phyloP scores from a whole-genome alignment of 192 early-diverging fungal species.

The Coemansia sp. region DNA sequence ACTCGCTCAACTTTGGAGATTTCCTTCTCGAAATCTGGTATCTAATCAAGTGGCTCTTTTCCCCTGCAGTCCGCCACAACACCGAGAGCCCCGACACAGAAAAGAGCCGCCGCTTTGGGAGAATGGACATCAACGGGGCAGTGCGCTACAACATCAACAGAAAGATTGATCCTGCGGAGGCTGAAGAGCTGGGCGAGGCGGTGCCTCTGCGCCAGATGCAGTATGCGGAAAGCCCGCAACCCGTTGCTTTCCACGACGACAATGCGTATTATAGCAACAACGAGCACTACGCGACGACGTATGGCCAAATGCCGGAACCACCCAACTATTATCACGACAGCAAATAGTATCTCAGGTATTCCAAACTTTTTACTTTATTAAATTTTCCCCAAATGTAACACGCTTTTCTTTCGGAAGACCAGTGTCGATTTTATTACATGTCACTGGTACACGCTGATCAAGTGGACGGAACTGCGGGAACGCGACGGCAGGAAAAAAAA shows the following conservation, averaged over 20 bases:
- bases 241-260: conserved; percentile 7
- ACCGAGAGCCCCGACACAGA: conserved; percentile 43
- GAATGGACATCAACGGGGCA: conserved; percentile 54
- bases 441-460: too few relatives aligned
- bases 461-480: too few relatives aligned
- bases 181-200: conserved; percentile 32
- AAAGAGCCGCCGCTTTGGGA: conserved; percentile 52
- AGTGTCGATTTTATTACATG: too few relatives aligned
- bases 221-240: conserved; percentile 11
- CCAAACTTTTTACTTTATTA: neutral
- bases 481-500: too few relatives aligned
- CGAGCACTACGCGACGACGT: neutral
- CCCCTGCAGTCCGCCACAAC: conserved; percentile 28
- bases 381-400: neutral
- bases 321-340: neutral
- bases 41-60: conserved; percentile 37
- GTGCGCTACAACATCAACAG: conserved; percentile 41
- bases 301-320: neutral
- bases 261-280: neutral
- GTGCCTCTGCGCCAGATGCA: conserved; percentile 33
- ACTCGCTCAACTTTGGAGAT: conserved; percentile 54
- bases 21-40: conserved; percentile 53
- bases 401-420: too few relatives aligned
- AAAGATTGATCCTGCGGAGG: conserved; percentile 15
- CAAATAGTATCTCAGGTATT: neutral